Evolutionary conservation across 441 rosid species (phyloP).

Genomic region (Omphalea diandra): DNA sequence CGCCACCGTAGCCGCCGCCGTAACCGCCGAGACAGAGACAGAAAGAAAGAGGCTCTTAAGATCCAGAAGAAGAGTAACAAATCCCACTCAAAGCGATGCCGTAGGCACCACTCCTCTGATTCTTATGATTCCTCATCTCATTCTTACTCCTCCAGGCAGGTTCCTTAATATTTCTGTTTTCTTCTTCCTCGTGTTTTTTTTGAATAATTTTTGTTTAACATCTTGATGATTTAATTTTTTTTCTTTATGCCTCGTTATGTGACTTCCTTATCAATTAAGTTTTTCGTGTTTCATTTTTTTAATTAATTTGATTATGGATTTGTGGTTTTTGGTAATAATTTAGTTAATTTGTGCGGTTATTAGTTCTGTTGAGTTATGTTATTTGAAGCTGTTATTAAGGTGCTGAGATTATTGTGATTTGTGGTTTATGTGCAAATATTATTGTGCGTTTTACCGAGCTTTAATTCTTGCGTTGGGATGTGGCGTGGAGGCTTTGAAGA

Average conservation of each 20-base stretch:
- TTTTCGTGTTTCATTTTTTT: background rate
- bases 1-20: conserved; percentile 50
- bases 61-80: conserved; percentile 59
- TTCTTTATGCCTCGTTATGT: background rate
- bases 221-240: no score
- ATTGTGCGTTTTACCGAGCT: no score
- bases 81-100: conserved; percentile 55
- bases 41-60: conserved; percentile 56
- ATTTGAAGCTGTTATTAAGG: no score
- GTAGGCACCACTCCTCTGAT: conserved; percentile 41
- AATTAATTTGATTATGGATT: background rate
- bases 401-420: no score
- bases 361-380: background rate
- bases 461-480: background rate
- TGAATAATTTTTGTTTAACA: no score
- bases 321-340: background rate
- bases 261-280: background rate
- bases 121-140: conserved; percentile 34
- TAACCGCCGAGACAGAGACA: conserved; percentile 40
- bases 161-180: background rate
- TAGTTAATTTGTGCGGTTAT: background rate
- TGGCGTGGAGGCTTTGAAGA: background rate
- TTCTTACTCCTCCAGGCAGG: conserved; percentile 75
- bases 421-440: no score
- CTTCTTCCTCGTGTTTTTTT: no score